Evolutionary conservation across 2,329 filamentous ascomycete species (phyloP).

Genomic region (Scedosporium apiospermum): DNA sequence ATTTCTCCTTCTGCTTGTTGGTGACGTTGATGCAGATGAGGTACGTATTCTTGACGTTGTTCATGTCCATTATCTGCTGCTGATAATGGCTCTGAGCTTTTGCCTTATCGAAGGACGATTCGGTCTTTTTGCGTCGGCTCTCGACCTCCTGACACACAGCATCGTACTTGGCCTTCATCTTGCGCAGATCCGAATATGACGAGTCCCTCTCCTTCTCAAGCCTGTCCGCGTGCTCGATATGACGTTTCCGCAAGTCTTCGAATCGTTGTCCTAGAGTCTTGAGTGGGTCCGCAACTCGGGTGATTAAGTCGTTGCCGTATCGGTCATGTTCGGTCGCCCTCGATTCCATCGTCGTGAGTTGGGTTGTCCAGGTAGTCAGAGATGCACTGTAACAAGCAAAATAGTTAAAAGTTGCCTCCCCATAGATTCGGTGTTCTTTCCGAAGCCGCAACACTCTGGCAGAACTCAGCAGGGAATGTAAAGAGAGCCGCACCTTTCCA

Average conservation of each 20-base stretch:
- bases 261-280: slow-evolving; percentile 66
- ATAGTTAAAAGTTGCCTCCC: neutral
- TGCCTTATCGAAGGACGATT: slow-evolving; percentile 85
- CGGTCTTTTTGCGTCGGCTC: slow-evolving; percentile 86
- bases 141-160: slow-evolving; percentile 89
- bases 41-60: slow-evolving; percentile 97
- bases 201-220: slow-evolving; percentile 82
- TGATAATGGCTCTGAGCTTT: slow-evolving; percentile 90
- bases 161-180: slow-evolving; percentile 90
- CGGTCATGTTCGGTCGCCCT: slow-evolving; percentile 83
- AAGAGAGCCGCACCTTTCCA: slow-evolving; percentile 61
- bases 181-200: slow-evolving; percentile 76
- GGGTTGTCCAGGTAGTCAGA: slow-evolving; percentile 92
- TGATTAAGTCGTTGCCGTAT: slow-evolving; percentile 68
- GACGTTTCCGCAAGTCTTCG: slow-evolving; percentile 86
- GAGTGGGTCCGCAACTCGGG: slow-evolving; percentile 77
- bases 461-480: no score
- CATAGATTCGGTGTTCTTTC: no score
- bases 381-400: slow-evolving; percentile 56
- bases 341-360: slow-evolving; percentile 80
- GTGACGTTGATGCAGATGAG: slow-evolving; percentile 92
- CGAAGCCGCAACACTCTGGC: no score
- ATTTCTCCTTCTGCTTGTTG: slow-evolving; percentile 94
- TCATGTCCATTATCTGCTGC: slow-evolving; percentile 89
- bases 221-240: slow-evolving; percentile 80